Base-by-base conservation (phyloP, 208 protist species). In the Leishmania braziliensis region DNA sequence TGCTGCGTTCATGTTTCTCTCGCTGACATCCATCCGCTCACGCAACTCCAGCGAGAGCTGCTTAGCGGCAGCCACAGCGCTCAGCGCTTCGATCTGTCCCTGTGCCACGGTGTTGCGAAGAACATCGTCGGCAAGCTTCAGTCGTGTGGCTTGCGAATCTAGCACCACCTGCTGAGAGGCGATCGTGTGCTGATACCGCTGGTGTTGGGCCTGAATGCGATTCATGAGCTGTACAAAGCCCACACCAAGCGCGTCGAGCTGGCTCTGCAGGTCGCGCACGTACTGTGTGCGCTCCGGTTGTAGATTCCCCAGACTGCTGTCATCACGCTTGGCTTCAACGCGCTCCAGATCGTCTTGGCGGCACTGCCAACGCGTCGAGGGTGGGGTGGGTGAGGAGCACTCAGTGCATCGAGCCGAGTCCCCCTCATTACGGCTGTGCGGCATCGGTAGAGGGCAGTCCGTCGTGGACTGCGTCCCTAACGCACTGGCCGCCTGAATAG, bases 61-160 rank as follows among this genome's bases (percentile, higher is more conserved):
- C n/a, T 84, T 68, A 26, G 88, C 85, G 26, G 80, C 74, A 39
- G 60, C 75, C 70, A 93, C 85, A 3, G 88, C 84, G 72, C 82
- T 85, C 81, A 85, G 84, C 33, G 88, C 76, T n/a, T 86, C 85
- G 5, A 88, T 83, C 33, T 82, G 51, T 12, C 81, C 79, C 58
- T 94, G 86, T 29, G 65, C 75, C 50, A 84, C 76, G 26, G 84
- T 90, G 56, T 82, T 90, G 18, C 76, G 78, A 58, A 94, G 76
- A 36, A 93, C 76, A 78, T 93, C 85, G 70, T 96, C 92, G 29
- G 92, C 90, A n/a, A 91, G 69, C 82, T 94, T 92, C 65, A 86
- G 69, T 54, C 88, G 87, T 53, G 92, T 93, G 33, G 86, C 83
- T 66, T 80, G 76, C 63, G 90, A 87, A 76, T 94, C 88, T 23